Evolutionary conservation across 2,329 filamentous ascomycete genomes (phyloP).

Genomic region (Neophaeococcomyces aloes): DNA sequence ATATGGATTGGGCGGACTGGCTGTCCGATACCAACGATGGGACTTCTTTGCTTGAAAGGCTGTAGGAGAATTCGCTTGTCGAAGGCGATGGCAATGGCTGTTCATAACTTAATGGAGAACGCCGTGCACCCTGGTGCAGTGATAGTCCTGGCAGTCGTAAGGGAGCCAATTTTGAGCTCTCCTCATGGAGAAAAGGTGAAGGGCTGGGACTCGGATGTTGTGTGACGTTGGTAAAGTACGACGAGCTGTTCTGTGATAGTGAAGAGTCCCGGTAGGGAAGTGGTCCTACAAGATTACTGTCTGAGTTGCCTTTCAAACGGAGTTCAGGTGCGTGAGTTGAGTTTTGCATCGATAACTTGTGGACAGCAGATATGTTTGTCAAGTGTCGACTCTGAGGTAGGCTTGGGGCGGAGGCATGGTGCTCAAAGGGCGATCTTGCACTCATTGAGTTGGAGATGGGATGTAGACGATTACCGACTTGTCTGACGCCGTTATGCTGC

Average conservation of each 20-base stretch:
- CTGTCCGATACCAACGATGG: conserved; percentile 4
- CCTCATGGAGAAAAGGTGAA: not conserved
- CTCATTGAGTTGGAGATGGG: conserved; percentile 14
- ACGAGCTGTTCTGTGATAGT: not conserved
- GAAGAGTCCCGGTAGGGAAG: not conserved
- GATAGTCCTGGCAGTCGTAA: conserved; percentile 1
- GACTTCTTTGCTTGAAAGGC: not conserved
- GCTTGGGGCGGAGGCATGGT: not conserved
- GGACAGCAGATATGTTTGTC: not conserved
- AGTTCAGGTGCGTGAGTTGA: not conserved
- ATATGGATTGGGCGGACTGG: conserved; percentile 1
- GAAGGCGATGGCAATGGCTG: conserved; percentile 2
- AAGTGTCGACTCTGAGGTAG: too few species aligned
- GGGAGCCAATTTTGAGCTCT: not conserved
- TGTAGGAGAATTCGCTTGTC: conserved; percentile 2
- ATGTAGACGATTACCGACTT: conserved; percentile 15
- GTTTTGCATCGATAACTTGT: not conserved
- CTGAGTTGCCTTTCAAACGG: not conserved
- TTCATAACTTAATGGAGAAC: not conserved
- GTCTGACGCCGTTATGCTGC: conserved; percentile 9
- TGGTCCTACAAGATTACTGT: not conserved
- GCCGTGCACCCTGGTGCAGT: not conserved
- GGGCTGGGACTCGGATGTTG: not conserved
- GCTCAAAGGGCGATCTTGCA: not conserved
- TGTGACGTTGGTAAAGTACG: not conserved